Evolutionary conservation across 108 stramenopile species (phyloP), one percentile per base, ranked within the genome.

Genomic region (Parietichytrium sp.): DNA sequence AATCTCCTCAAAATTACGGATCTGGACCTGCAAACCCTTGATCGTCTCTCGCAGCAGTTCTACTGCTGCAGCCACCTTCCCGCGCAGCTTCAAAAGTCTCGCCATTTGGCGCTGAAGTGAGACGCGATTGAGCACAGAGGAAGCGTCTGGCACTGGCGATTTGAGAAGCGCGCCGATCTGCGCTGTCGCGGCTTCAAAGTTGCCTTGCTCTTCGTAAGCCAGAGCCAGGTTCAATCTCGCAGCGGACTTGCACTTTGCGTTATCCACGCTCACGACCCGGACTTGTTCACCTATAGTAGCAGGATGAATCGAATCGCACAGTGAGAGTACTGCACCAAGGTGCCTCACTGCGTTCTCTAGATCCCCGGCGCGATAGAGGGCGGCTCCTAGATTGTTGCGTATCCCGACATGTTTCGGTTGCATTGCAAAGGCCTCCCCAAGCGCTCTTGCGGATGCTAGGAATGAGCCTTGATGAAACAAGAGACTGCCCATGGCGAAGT

Each of bases 121-220:
- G 38, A 38, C 38, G 61, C 38, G 38, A 42, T 3, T 45, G 61
- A 38, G 20, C 61, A 45, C 61, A 23, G 1, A 33, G 52, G n/a
- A 2, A 7, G 52, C 15, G 29, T 42, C 29, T 25, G 36, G 38
- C 8, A 45, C 61, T n/a, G 45, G 42, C 61, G 20, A 33, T 42
- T 72, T 72, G 61, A 72, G 61, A 16, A 42, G 38, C 61, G 61
- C 13, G 33, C 61, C 38, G 6, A 42, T 42, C 15, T 72, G 61
- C 2, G 45, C 6, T 13, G 45, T 10, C 38, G 61, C 61, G 6
- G 42, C 33, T n/a, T 72, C 61, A n/a, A 45, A 1, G 29, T 42
- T 33, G 16, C 61, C 61, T n/a, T 45, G 1, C 20, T 72, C 61
- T n/a, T 36, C 61, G 42, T 72, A 45, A 6, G 61, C 61, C 10